Percentiles rank a stretch among this genome's conserved stretches.
phyloP scores from a whole-genome alignment of 2,329 filamentous ascomycete genomes.

The Beauveria australis region DNA sequence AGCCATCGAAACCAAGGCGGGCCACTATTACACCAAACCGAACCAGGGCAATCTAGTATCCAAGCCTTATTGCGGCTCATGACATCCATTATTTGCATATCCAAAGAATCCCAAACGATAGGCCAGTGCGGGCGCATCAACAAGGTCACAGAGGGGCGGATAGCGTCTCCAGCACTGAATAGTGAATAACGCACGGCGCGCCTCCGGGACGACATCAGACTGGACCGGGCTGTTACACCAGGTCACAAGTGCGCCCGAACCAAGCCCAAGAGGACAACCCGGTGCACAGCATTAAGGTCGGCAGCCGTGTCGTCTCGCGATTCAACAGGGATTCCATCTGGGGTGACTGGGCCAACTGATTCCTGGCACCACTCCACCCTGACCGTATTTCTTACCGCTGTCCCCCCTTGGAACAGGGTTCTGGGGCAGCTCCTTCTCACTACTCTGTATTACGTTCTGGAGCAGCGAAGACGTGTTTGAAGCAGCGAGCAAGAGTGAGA shows the following conservation, averaged over 20 bases:
- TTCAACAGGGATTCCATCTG: constrained; percentile 3
- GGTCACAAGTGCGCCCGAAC: not conserved
- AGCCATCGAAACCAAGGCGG: not conserved
- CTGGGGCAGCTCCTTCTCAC: not conserved
- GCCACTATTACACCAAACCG: not conserved
- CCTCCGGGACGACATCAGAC: not conserved
- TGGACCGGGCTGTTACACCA: not conserved
- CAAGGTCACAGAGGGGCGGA: not conserved
- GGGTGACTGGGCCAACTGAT: constrained; percentile 4
- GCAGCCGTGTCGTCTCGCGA: not conserved
- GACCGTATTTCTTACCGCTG: constrained; percentile 8
- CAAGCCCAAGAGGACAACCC: not conserved
- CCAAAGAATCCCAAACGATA: not conserved
- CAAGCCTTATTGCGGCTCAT: not conserved
- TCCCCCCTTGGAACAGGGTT: not conserved
- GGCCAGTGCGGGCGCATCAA: constrained; percentile 3
- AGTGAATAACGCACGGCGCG: not conserved
- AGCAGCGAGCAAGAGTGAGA: not conserved
- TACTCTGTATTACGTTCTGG: not conserved
- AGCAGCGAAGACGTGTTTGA: not conserved
- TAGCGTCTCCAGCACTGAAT: not conserved
- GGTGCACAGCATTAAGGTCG: not conserved
- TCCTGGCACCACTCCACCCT: constrained; percentile 3
- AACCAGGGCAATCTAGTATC: not conserved
- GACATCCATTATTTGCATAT: not conserved